These are phyloP conservation scores for Ogataea trehaloabstinens DNA, from an alignment of 805 yeast species.

Conservation along the genomic window DNA sequence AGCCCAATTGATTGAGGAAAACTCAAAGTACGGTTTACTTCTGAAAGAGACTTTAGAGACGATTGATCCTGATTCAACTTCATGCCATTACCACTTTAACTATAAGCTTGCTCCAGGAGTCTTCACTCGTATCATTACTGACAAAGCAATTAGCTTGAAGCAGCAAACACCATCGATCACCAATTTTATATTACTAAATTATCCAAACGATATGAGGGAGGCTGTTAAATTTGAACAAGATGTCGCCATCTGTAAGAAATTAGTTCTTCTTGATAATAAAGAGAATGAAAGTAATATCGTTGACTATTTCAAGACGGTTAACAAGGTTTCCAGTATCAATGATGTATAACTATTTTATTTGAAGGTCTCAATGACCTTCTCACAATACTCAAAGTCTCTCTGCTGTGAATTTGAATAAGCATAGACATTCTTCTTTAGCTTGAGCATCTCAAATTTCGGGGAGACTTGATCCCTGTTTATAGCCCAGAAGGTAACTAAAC, in stretches of 20 bases:
- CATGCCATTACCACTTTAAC: slow-evolving; percentile 29
- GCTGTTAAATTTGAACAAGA: slow-evolving; percentile 75
- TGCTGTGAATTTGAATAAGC: slow-evolving; percentile 23
- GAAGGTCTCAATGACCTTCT: slow-evolving; percentile 13
- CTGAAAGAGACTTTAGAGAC: slow-evolving; percentile 41
- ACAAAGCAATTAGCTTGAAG: slow-evolving; percentile 28
- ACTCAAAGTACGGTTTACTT: slow-evolving; percentile 50
- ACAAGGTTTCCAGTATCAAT: slow-evolving; percentile 39
- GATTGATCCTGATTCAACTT: slow-evolving; percentile 26
- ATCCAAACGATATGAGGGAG: slow-evolving; percentile 61
- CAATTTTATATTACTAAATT: slow-evolving; percentile 51
- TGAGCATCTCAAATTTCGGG: slow-evolving; percentile 8
- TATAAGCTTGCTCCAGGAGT: slow-evolving; percentile 41
- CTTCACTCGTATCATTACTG: slow-evolving; percentile 47
- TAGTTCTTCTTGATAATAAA: slow-evolving; percentile 32
- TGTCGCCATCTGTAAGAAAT: slow-evolving; percentile 45
- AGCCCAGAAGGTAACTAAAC: slow-evolving; percentile 32
- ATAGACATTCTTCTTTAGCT: slow-evolving; percentile 16
- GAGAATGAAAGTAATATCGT: slow-evolving; percentile 47
- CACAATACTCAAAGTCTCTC: slow-evolving; percentile 21
- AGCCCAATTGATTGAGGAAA: slow-evolving; percentile 39
- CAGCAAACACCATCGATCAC: slow-evolving; percentile 36
- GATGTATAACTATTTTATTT: slow-evolving; percentile 13
- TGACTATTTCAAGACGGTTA: slow-evolving; percentile 66
- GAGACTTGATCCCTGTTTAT: slow-evolving; percentile 31